These are phyloP conservation scores for Acanthamoeba lenticulata DNA, from an alignment of 208 protist species.

Conservation along the genomic window DNA sequence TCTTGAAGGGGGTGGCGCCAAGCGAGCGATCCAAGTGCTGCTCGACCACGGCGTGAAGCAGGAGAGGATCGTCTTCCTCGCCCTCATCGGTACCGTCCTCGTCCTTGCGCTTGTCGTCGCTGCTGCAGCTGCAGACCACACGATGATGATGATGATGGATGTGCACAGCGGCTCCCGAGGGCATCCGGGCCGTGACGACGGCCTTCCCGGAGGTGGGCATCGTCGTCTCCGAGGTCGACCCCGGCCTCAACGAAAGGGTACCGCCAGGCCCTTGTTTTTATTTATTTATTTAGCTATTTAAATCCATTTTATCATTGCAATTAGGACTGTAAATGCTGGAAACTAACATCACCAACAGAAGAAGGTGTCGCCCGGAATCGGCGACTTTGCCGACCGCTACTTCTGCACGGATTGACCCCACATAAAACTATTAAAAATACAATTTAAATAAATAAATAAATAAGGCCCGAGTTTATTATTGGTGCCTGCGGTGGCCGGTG, in stretches of 20 bases:
- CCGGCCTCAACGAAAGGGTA: conserved; percentile 87
- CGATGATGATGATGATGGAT: neutral
- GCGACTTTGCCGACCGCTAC: conserved; percentile 9
- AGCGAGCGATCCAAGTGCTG: conserved; percentile 84
- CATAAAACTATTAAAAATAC: no score
- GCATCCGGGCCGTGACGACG: conserved; percentile 71
- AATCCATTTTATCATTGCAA: no score
- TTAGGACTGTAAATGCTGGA: no score
- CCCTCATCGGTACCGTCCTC: conserved; percentile 88
- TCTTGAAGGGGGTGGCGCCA: conserved; percentile 42
- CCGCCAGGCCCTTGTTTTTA: no score
- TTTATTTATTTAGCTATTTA: no score
- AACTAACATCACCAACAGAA: neutral
- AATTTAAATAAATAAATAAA: no score
- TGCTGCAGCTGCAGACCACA: no score
- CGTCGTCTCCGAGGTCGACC: conserved; percentile 93
- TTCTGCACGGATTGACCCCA: conserved; percentile 32
- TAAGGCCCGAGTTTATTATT: neutral
- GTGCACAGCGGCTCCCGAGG: conserved; percentile 73
- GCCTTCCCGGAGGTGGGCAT: conserved; percentile 82
- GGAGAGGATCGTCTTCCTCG: conserved; percentile 97
- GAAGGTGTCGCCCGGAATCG: neutral
- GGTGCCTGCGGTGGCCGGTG: neutral
- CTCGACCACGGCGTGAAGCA: conserved; percentile 83
- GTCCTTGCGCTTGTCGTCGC: no score